These are phyloP conservation scores for Paramecium sonneborni DNA, from an alignment of 73 alveolate genomes.

Conservation along the genomic window DNA sequence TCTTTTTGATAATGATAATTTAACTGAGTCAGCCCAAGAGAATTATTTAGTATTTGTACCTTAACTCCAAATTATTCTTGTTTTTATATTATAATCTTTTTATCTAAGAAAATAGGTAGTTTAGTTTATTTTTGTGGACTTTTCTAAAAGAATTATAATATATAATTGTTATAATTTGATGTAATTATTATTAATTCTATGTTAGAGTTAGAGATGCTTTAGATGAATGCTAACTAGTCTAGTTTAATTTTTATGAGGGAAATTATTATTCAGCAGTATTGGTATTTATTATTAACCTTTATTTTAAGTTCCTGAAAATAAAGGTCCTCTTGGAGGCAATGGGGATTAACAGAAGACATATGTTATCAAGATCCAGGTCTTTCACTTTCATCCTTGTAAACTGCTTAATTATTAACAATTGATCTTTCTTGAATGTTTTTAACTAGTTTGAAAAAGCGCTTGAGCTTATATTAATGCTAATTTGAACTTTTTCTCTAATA, in stretches of 20 bases:
- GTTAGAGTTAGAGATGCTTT: background rate
- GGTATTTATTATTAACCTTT: background rate
- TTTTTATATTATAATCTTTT: background rate
- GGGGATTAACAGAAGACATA: conserved; percentile 6
- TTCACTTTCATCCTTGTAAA: background rate
- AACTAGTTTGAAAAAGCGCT: background rate
- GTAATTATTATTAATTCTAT: background rate
- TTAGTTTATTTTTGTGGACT: background rate
- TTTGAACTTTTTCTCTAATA: background rate
- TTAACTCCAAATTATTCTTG: background rate
- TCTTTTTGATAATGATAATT: background rate
- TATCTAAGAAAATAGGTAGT: background rate
- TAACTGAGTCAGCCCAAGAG: background rate
- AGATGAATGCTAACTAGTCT: background rate
- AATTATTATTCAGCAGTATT: background rate
- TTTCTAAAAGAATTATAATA: background rate
- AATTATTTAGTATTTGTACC: background rate
- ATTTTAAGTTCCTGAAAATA: background rate
- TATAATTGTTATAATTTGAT: background rate
- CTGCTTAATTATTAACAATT: background rate
- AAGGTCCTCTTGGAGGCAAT: conserved; percentile 24
- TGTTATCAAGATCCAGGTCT: conserved; percentile 55
- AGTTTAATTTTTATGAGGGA: background rate
- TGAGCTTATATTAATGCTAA: no score
- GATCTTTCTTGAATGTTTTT: background rate